Conservation (phyloP, 176 grass and related monocot genomes). For the Rhynchospora pubera region DNA sequence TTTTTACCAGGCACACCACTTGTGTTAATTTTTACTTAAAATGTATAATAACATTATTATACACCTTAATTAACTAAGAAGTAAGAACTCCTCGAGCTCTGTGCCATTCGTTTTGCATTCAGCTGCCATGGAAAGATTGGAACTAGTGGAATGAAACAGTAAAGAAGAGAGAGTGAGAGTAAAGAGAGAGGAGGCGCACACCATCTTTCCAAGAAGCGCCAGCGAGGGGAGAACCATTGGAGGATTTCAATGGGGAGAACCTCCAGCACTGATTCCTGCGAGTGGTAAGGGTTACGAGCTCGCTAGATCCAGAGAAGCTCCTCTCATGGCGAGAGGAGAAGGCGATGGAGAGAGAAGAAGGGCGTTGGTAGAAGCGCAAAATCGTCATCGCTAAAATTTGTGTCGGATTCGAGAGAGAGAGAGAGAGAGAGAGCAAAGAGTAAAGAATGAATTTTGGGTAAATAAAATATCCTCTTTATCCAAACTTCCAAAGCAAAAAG, state of each 20-base stretch:
- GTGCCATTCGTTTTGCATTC: too few species aligned
- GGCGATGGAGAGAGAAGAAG: not conserved
- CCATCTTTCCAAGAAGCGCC: constrained; percentile 45
- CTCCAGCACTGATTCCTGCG: constrained; percentile 20
- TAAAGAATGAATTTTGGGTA: not conserved
- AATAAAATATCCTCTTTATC: not conserved
- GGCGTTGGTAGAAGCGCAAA: not conserved
- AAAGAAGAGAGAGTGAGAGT: not conserved
- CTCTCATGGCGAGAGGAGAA: not conserved
- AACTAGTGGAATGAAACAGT: not conserved
- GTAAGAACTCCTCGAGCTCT: too few species aligned
- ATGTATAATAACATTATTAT: not conserved
- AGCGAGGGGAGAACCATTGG: constrained; percentile 56
- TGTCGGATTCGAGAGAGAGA: not conserved
- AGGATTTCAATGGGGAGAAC: constrained; percentile 33
- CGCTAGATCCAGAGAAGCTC: not conserved
- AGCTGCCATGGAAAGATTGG: not conserved
- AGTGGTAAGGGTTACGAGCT: not conserved
- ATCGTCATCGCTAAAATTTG: not conserved
- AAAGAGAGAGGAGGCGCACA: not conserved
- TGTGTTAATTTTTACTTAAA: not conserved
- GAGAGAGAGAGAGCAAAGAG: too few species aligned
- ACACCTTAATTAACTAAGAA: not conserved
- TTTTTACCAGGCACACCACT: not conserved
- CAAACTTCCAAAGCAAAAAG: too few species aligned